These are phyloP conservation scores for Knufia petricola DNA, from an alignment of 2,329 filamentous ascomycete genomes.

Conservation along the genomic window DNA sequence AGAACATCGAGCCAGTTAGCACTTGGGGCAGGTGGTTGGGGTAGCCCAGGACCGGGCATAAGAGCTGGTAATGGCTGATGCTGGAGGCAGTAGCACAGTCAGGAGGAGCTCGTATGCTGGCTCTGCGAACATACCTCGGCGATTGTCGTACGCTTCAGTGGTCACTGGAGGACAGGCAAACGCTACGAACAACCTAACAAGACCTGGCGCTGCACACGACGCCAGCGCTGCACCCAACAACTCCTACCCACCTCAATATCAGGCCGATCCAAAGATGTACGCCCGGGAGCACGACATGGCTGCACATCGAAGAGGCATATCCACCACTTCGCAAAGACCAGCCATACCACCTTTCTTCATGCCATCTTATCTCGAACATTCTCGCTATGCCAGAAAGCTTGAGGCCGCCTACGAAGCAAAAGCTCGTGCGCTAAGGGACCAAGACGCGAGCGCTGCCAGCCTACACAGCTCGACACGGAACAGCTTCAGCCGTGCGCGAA, in stretches of 20 bases:
- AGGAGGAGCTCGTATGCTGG: not conserved
- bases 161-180: constrained; percentile 41
- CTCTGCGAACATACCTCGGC: constrained; percentile 22
- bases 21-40: not conserved
- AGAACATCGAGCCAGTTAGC: not conserved
- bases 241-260: constrained; percentile 30
- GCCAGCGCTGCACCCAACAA: constrained; percentile 25
- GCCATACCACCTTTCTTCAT: constrained; percentile 53
- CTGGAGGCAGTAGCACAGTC: not conserved
- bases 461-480: constrained; percentile 10
- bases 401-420: constrained; percentile 60
- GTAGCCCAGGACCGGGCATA: not conserved
- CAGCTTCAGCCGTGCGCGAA: constrained; percentile 40
- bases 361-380: constrained; percentile 72
- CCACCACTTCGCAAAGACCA: constrained; percentile 1
- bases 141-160: constrained; percentile 54
- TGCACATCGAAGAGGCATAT: constrained; percentile 24
- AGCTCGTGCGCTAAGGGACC: constrained; percentile 11
- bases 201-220: constrained; percentile 27
- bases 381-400: constrained; percentile 67
- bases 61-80: constrained; percentile 5
- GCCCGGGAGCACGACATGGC: constrained; percentile 41
- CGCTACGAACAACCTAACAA: constrained; percentile 34
- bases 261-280: constrained; percentile 26
- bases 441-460: not conserved